Conservation (phyloP, 495 filamentous ascomycete genomes). For the Massariosphaeria phaeospora region DNA sequence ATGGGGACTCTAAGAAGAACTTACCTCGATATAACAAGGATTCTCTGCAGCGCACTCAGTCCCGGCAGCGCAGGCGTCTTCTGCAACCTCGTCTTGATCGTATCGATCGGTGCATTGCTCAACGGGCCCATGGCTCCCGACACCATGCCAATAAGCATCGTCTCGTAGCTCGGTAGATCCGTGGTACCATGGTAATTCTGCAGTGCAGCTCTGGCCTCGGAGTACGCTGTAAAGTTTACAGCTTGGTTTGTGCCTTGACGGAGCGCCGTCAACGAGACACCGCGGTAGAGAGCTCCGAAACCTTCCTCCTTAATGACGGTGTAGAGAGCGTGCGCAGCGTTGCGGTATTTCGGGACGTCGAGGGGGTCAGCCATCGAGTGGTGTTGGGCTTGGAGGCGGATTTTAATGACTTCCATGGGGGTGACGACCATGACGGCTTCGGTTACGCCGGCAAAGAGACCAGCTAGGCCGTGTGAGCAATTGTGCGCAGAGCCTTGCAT, state of each 20-base stretch:
- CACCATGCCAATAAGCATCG: conserved; percentile 82
- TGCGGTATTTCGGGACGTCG: conserved; percentile 91
- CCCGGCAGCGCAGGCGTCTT: conserved; percentile 79
- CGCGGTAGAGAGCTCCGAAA: conserved; percentile 77
- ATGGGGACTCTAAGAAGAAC: too few relatives aligned
- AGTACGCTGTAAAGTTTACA: conserved; percentile 97
- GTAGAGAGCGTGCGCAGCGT: conserved; percentile 91
- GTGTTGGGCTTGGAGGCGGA: conserved; percentile 93
- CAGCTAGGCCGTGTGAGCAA: conserved; percentile 50
- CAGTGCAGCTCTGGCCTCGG: conserved; percentile 77
- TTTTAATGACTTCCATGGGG: conserved; percentile 99
- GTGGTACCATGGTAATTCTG: conserved; percentile 56
- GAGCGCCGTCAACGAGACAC: conserved; percentile 86
- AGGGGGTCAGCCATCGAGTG: conserved; percentile 91
- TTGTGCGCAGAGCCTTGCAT: too few relatives aligned
- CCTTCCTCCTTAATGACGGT: conserved; percentile 91
- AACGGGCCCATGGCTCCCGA: conserved; percentile 92
- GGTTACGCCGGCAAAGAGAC: conserved; percentile 86
- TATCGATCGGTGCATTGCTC: conserved; percentile 96
- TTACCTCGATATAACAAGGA: conserved; percentile 60
- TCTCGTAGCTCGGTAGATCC: conserved; percentile 81
- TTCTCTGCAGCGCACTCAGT: conserved; percentile 70
- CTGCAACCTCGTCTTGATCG: conserved; percentile 96
- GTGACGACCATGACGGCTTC: conserved; percentile 95
- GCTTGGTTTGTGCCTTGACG: conserved; percentile 96